A percentile compares a stretch with the other conserved stretches of the same genome.
Evolutionary conservation across 176 grass and related monocot species (phyloP).

Genomic region (Dactylis glomerata): DNA sequence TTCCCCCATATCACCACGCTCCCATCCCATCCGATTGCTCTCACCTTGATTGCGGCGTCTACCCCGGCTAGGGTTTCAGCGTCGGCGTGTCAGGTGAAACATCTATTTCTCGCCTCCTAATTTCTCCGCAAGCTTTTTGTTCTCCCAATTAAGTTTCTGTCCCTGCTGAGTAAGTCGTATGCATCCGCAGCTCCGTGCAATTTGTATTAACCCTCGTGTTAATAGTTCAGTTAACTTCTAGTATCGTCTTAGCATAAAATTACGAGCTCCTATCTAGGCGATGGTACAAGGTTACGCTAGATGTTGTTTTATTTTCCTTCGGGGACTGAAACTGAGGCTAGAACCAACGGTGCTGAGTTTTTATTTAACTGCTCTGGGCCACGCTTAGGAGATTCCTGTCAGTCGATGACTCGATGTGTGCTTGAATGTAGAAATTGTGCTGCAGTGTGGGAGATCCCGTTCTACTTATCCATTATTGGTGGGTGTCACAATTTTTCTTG

Average conservation of each 20-base stretch:
- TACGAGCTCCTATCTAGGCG: not conserved
- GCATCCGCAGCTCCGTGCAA: not conserved
- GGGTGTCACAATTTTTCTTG: not conserved
- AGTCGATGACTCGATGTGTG: not conserved
- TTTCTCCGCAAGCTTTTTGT: not conserved
- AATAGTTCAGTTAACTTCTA: not conserved
- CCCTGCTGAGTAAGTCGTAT: not conserved
- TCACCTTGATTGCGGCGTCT: not conserved
- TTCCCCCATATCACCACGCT: not conserved
- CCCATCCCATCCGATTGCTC: not conserved
- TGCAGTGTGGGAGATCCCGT: not conserved
- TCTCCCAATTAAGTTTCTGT: not conserved
- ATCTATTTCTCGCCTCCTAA: not conserved
- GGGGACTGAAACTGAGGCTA: not conserved
- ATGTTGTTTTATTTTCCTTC: not conserved
- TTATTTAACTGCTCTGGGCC: not conserved
- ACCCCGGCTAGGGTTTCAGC: constrained; percentile 30
- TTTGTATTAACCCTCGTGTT: not conserved
- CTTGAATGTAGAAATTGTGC: not conserved
- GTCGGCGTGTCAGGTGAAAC: constrained; percentile 39
- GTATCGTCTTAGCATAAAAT: constrained; percentile 41
- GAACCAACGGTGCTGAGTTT: not conserved
- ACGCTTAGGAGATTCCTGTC: not conserved
- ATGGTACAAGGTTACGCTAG: not conserved
- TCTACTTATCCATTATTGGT: not conserved